phyloP scores from a whole-genome alignment of 495 filamentous ascomycete genomes.

The Ramalina intermedia region DNA sequence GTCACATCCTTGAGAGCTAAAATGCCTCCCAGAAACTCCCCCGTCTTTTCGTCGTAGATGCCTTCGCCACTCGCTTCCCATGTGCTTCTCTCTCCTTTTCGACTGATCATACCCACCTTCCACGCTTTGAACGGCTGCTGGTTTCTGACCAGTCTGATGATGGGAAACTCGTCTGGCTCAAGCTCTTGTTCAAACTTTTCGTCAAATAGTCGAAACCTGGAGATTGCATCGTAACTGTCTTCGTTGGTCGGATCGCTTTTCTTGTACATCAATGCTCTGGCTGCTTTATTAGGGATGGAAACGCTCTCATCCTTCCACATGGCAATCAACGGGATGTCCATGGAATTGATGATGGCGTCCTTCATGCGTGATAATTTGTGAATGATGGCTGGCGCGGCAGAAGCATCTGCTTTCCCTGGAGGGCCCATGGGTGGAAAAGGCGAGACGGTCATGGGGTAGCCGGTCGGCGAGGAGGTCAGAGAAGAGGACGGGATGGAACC shows the following conservation, averaged over 20 bases:
- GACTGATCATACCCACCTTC: constrained; percentile 45
- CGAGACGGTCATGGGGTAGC: constrained; percentile 27
- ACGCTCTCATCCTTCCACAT: constrained; percentile 61
- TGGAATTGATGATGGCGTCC: constrained; percentile 53
- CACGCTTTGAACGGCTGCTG: constrained; percentile 36
- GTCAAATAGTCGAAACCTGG: constrained; percentile 39
- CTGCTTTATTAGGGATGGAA: constrained; percentile 48
- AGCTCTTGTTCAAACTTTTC: constrained; percentile 47
- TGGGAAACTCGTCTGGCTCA: constrained; percentile 41
- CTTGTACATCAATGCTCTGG: constrained; percentile 33
- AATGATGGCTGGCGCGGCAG: constrained; percentile 40
- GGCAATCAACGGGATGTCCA: constrained; percentile 50
- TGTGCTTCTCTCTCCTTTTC: constrained; percentile 26
- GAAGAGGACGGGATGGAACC: constrained; percentile 21
- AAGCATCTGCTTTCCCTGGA: constrained; percentile 31
- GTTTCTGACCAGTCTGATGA: constrained; percentile 40
- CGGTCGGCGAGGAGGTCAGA: constrained; percentile 26
- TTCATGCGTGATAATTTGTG: constrained; percentile 55
- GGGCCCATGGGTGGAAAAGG: constrained; percentile 46
- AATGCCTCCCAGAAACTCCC: constrained; percentile 53
- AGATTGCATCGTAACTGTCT: constrained; percentile 38
- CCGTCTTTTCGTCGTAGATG: constrained; percentile 41
- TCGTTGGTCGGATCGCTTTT: constrained; percentile 26
- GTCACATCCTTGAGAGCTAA: constrained; percentile 55
- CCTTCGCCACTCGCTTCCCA: constrained; percentile 47